Evolutionary conservation across 148 eudicot genomes (phyloP).

Genomic region (Camellia sinensis): DNA sequence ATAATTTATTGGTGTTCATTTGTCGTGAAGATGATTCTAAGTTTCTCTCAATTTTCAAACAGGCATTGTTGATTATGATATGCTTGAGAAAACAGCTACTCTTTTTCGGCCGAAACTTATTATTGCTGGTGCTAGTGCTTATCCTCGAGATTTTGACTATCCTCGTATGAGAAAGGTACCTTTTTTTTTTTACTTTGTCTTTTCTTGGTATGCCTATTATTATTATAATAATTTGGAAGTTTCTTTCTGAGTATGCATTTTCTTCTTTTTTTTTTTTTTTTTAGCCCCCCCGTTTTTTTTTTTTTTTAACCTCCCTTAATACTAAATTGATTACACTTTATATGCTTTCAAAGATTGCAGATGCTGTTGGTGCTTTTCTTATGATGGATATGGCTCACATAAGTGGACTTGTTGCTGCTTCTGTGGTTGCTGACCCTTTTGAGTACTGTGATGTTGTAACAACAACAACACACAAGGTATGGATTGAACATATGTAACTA

Average conservation of each 20-base stretch:
- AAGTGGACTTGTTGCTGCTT: slow-evolving; percentile 95
- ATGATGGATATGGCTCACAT: slow-evolving; percentile 99
- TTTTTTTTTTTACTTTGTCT: background rate
- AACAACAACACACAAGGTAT: slow-evolving; percentile 93
- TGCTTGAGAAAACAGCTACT: slow-evolving; percentile 85
- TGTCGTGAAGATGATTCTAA: slow-evolving; percentile 2
- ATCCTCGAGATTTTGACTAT: slow-evolving; percentile 89
- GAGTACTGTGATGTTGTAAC: slow-evolving; percentile 89
- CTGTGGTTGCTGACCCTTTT: slow-evolving; percentile 83
- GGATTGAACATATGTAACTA: background rate
- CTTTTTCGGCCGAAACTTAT: slow-evolving; percentile 87
- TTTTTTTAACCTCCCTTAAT: no score
- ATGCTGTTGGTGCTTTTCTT: slow-evolving; percentile 83
- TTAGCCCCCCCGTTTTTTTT: no score
- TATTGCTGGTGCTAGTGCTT: slow-evolving; percentile 97
- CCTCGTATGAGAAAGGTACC: slow-evolving; percentile 88
- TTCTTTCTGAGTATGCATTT: background rate
- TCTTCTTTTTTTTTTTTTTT: background rate
- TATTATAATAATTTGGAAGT: background rate
- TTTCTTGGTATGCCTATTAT: background rate
- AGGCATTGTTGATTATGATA: slow-evolving; percentile 91
- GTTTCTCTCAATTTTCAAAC: slow-evolving; percentile 6
- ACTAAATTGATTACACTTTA: slow-evolving; percentile 17
- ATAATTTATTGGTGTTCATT: background rate
- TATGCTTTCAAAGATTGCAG: slow-evolving; percentile 59